phyloP scores from a whole-genome alignment of 2,329 filamentous ascomycete genomes.

The Botrytis porri region DNA sequence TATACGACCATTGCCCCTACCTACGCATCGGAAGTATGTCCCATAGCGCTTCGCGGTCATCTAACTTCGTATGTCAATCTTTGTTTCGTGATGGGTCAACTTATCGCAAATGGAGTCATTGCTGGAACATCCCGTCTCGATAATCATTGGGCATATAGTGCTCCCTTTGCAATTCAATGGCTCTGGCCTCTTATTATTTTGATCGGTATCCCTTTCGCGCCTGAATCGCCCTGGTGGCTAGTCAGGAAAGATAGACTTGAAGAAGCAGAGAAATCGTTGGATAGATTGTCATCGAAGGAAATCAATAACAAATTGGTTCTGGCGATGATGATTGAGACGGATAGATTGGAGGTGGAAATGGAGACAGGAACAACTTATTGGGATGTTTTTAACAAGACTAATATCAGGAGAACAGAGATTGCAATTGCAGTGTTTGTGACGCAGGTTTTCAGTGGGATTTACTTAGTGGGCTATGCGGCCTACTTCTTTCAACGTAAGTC shows the following conservation, averaged over 20 bases:
- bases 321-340: conserved; percentile 54
- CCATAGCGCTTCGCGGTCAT: conserved; percentile 51
- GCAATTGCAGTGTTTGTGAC: conserved; percentile 55
- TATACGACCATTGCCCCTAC: conserved; percentile 44
- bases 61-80: conserved; percentile 51
- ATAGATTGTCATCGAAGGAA: conserved; percentile 28
- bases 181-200: conserved; percentile 50
- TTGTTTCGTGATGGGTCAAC: conserved; percentile 50
- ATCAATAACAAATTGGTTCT: conserved; percentile 44
- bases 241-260: conserved; percentile 44
- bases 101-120: conserved; percentile 49
- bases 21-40: conserved; percentile 48
- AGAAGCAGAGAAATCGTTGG: conserved; percentile 40
- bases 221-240: conserved; percentile 51
- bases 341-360: conserved; percentile 50
- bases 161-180: conserved; percentile 47
- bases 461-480: conserved; percentile 61
- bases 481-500: conserved; percentile 51
- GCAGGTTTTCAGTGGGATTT: conserved; percentile 60
- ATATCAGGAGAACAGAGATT: conserved; percentile 52
- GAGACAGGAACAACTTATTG: conserved; percentile 45
- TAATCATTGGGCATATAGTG: conserved; percentile 33
- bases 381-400: conserved; percentile 52
- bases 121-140: conserved; percentile 30
- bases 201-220: conserved; percentile 46